Percentiles rank a stretch among this genome's conserved stretches.
Conservation (phyloP, 176 grass and related monocot genomes). For the Saccharum spontaneum region DNA sequence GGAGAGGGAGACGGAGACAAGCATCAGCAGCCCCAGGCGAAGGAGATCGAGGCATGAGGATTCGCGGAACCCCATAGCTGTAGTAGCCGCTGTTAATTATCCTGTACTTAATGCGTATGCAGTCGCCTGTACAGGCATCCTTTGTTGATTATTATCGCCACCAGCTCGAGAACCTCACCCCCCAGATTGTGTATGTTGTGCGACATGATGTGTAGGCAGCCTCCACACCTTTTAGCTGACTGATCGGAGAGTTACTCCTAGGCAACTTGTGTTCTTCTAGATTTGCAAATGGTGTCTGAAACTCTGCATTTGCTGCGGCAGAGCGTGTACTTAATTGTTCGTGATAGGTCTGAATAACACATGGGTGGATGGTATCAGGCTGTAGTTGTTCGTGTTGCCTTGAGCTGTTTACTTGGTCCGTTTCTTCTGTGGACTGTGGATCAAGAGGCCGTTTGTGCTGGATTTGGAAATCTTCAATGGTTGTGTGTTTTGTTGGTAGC, state of each 20-base stretch:
- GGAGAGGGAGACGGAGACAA: conserved; percentile 26
- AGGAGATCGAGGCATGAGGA: conserved; percentile 40
- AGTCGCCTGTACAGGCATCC: conserved; percentile 28
- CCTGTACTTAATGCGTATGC: conserved; percentile 23
- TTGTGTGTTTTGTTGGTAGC: too few species aligned
- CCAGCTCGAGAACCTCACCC: neutral
- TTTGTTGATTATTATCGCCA: conserved; percentile 34
- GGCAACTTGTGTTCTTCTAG: conserved; percentile 27
- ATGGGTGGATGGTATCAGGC: neutral
- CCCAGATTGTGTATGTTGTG: conserved; percentile 41
- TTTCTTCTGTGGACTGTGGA: neutral
- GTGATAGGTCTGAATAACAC: too few species aligned
- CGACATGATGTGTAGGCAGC: conserved; percentile 38
- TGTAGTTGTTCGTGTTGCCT: neutral
- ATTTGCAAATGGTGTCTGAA: conserved; percentile 34
- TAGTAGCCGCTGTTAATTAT: conserved; percentile 49
- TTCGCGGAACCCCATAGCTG: conserved; percentile 26
- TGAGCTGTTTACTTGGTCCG: neutral
- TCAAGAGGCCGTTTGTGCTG: neutral
- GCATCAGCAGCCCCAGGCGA: conserved; percentile 25
- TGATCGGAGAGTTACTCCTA: conserved; percentile 33
- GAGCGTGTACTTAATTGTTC: too few species aligned
- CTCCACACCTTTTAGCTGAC: conserved; percentile 43
- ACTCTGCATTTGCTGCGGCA: conserved; percentile 29
- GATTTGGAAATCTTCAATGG: neutral